Conservation (phyloP, 495 filamentous ascomycete species). For the Xylaria sp. region DNA sequence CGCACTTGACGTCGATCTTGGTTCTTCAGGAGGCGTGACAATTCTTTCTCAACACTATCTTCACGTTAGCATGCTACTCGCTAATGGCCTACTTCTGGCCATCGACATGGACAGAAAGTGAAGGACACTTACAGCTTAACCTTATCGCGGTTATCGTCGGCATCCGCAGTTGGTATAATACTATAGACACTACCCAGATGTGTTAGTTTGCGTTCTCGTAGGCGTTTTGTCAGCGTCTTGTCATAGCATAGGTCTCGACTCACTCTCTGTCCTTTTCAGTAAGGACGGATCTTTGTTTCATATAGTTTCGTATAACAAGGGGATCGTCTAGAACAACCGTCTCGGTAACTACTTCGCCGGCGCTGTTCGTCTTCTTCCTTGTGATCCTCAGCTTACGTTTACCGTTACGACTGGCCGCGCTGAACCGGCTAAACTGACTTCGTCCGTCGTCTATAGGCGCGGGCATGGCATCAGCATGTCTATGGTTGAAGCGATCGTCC, state of each 20-base stretch:
- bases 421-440: slow-evolving; percentile 85
- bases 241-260: slow-evolving; percentile 36
- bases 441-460: slow-evolving; percentile 72
- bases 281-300: slow-evolving; percentile 56
- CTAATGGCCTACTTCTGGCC: slow-evolving; percentile 40
- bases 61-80: slow-evolving; percentile 40
- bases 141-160: slow-evolving; percentile 62
- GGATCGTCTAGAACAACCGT: slow-evolving; percentile 73
- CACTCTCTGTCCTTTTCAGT: slow-evolving; percentile 74
- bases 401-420: slow-evolving; percentile 68
- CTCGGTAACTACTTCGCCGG: slow-evolving; percentile 66
- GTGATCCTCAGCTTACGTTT: slow-evolving; percentile 77
- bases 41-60: slow-evolving; percentile 74
- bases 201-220: neutral
- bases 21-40: slow-evolving; percentile 84
- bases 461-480: slow-evolving; percentile 48
- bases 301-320: slow-evolving; percentile 72
- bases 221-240: neutral
- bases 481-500: slow-evolving; percentile 61
- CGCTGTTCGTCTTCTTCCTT: slow-evolving; percentile 65
- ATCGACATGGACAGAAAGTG: slow-evolving; percentile 15
- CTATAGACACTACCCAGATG: slow-evolving; percentile 55
- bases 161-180: slow-evolving; percentile 72
- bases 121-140: slow-evolving; percentile 62
- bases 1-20: slow-evolving; percentile 88